phyloP scores from a whole-genome alignment of 805 yeast species.

The Candida maesae region DNA sequence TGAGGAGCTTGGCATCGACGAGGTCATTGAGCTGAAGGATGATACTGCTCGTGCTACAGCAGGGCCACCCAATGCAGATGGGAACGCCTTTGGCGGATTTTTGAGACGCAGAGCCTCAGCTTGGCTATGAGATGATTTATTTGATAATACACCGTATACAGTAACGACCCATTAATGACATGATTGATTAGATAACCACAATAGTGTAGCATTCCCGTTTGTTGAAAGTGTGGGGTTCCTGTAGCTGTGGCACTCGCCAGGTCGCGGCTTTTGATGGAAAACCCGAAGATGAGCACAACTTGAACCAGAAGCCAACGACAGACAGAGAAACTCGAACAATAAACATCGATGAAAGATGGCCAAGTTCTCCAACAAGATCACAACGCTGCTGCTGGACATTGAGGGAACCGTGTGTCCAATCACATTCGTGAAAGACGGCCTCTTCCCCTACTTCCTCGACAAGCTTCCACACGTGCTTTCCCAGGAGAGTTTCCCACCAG shows the following conservation, averaged over 20 bases:
- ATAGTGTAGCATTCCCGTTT: too few relatives aligned
- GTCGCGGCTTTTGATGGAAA: too few relatives aligned
- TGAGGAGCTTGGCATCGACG: conserved; percentile 12
- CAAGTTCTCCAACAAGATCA: conserved; percentile 6
- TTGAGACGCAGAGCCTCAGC: conserved; percentile 5
- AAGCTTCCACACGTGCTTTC: conserved; percentile 42
- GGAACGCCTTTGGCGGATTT: conserved; percentile 1
- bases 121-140: conserved; percentile 2
- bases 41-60: too few relatives aligned
- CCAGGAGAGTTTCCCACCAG: conserved; percentile 26
- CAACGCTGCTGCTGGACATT: conserved; percentile 58
- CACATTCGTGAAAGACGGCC: conserved; percentile 73
- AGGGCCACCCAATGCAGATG: too few relatives aligned
- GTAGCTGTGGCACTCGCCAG: too few relatives aligned
- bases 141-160: neutral
- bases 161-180: too few relatives aligned
- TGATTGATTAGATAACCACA: too few relatives aligned
- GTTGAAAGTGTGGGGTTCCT: too few relatives aligned
- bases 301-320: too few relatives aligned
- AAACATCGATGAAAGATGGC: too few relatives aligned
- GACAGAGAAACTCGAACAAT: too few relatives aligned
- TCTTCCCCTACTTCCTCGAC: conserved; percentile 71
- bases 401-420: conserved; percentile 96
- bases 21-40: neutral
- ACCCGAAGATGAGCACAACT: too few relatives aligned